These are phyloP conservation scores for Plantago lanceolata DNA, from an alignment of 305 asterid species.

Conservation along the genomic window DNA sequence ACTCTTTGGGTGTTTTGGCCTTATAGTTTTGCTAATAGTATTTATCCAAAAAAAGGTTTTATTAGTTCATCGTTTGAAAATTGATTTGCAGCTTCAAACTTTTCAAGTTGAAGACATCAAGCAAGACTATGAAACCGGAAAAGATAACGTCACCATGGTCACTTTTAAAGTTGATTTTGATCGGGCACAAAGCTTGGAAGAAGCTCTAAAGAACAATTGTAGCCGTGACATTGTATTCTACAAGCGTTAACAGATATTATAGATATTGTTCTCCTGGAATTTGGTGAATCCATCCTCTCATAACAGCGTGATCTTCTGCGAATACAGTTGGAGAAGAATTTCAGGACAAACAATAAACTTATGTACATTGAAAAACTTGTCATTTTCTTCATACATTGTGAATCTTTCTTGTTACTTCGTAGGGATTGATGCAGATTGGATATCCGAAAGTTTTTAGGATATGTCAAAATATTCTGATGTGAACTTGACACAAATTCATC, in stretches of 20 bases:
- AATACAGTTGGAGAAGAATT: conserved; percentile 1
- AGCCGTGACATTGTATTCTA: conserved; percentile 75
- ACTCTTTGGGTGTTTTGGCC: not conserved
- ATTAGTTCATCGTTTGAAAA: conserved; percentile 11
- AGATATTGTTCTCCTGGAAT: not conserved
- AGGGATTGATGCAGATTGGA: not conserved
- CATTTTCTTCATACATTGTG: not conserved
- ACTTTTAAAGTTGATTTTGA: conserved; percentile 89
- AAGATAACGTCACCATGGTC: conserved; percentile 68
- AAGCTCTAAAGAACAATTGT: conserved; percentile 69
- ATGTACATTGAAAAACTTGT: conserved; percentile 1
- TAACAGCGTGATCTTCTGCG: conserved; percentile 1
- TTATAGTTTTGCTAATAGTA: not conserved
- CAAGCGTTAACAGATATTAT: conserved; percentile 34
- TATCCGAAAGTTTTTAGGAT: conserved; percentile 1
- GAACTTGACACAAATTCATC: not conserved
- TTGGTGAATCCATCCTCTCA: conserved; percentile 8
- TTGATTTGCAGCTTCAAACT: conserved; percentile 64
- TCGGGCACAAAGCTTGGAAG: conserved; percentile 62
- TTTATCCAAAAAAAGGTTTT: not conserved
- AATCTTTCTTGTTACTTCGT: conserved; percentile 2
- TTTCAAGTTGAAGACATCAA: conserved; percentile 82
- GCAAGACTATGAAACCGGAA: conserved; percentile 93
- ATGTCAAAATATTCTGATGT: not conserved
- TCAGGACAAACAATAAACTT: conserved; percentile 9